Evolutionary conservation across 306 rosid species (phyloP), one percentile per base, ranked within the genome.

Genomic region (Prunus mira): DNA sequence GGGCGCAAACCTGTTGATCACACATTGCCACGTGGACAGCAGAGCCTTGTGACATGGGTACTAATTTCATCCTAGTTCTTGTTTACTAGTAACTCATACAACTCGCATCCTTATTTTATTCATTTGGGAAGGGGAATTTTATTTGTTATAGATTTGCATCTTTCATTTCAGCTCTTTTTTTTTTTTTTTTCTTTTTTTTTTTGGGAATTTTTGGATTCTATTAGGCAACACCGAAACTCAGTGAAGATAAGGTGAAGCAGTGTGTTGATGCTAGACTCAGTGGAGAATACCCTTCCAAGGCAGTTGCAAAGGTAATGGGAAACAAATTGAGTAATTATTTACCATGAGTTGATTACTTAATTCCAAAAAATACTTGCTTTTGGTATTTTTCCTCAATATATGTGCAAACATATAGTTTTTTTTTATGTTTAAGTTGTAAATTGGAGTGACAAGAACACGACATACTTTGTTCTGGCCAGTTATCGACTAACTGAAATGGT

Each of bases 1-100:
- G 97, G 97, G 28, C 91, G 95, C 24, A 91, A 89, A 66, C 97
- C 95, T 4, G 95, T 91, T 28, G 97, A 91, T 84, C 91, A 88
- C 52, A 91, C 93, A 19, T 86, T 91, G 46, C 97, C 97, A 2
- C 87, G 95, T 52, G 97, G 95, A 65, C 93, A 91, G 81, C 97
- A 91, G 84, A 91, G 97, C 89, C 97, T 91, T 69, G 97, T 91
- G 72, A 91, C 95, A 11, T 91, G 97, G 97, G 97, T 91, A 88
- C 65, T 71, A 69, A 68, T 80, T 61, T 51, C 32, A 10, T 47
- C 72, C 38, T 65, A n/a, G 50, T 62, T 69, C 64, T 65, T 65
- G 65, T 76, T 72, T 74, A 12, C 67, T 73, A 34, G 38, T 45
- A 12, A 28, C 46, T 19, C n/a, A 12, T 73, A 12, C 38, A 22